Base-by-base conservation (phyloP, 768 basidiomycete genomes). In the Tylopilus sp. region DNA sequence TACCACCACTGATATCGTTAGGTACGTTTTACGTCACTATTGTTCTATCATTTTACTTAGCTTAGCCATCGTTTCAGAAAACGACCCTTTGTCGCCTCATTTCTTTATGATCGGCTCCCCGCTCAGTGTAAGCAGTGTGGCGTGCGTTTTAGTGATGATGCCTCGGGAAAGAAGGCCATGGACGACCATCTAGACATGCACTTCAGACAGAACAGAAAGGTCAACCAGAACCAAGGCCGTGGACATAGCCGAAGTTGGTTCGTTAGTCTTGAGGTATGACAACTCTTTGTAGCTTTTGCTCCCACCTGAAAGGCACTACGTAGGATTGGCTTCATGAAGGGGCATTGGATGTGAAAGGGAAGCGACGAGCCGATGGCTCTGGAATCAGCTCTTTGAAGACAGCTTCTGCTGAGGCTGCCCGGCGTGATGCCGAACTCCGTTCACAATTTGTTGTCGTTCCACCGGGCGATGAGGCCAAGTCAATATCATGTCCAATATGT, bases 151-250 rank as follows among this genome's bases (percentile, higher is more conserved):
- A 73, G 86, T 43, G 89, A 91, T 59, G 82, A 80, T 26, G 65
- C 72, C 23, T 61, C 74, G 47, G 93, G 90, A 53, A 91, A 86
- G 72, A 86, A 83, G 65, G 76, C 73, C 35, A 79, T 94, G 76
- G 82, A 95, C 60, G 82, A 85, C 51, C 97, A 99, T 65, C 78
- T 98, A 61, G 95, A 99, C 67, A 88, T 91, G 87, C 95, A 99
- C 69, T 98, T 97, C 73, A 79, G 85, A 66, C 88, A 95, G 66
- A 98, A 98, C 63, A 81, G 87, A 53, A 89, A 88, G 68, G 83
- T 85, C 23, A 83, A 76, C 61, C 86, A 88, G 67, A 85, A 83
- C 38, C 71, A 81, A 17, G 92, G 90, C 0, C 79, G 95, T 52
- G 93, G 92, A 33, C 86, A 93, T 59, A 90, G 87, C 60, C 80